Base-by-base conservation (phyloP, 208 protist genomes). In the Leishmania braziliensis region DNA sequence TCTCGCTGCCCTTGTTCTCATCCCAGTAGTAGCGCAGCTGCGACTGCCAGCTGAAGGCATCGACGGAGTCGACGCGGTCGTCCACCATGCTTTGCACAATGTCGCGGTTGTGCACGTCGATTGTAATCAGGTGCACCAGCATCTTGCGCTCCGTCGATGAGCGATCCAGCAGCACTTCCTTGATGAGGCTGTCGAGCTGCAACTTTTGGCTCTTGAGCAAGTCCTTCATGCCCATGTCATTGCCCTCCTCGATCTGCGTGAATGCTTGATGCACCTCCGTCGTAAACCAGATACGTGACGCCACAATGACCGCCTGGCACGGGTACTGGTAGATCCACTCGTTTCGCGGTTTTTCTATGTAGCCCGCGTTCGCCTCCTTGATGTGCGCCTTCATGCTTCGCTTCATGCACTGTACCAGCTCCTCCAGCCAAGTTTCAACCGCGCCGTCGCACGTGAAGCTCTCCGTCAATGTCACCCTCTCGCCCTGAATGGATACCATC, bases 141-240 rank as follows among this genome's bases (percentile, higher is more conserved):
- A 99, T 99, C 86, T 97, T 98, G 71, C 99, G 98, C 60, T 98
- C 97, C 79, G 93, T 91, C n/a, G 90, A 93, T 20, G 93, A 94
- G 60, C 95, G 89, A n/a, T 99, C 93, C 75, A 95, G 84, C 60
- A 99, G 91, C 46, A 99, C 98, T 74, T 99, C 91, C 72, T 96
- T 94, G 80, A 99, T 99, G 29, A 99, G 87, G 56, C 93, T 95
- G 78, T 95, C 91, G 48, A 99, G 90, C 82, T 98, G 93, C 60
- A 84, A 85, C 78, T 99, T 97, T 76, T 99, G 97, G 86, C 96
- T 96, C 90, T 99, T 99, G 48, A 98, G 90, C 85, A 99, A 98
- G 63, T 99, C 99, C 87, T 99, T 99, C 89, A 99, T 92, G 56
- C 99, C 99, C 77, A 95, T 96, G 85, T 99, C 99, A 83, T 99